Evolutionary conservation across 1,284 basidiomycete species (phyloP), one percentile per base, ranked within the genome.

Genomic region (Moesziomyces globuligerus): DNA sequence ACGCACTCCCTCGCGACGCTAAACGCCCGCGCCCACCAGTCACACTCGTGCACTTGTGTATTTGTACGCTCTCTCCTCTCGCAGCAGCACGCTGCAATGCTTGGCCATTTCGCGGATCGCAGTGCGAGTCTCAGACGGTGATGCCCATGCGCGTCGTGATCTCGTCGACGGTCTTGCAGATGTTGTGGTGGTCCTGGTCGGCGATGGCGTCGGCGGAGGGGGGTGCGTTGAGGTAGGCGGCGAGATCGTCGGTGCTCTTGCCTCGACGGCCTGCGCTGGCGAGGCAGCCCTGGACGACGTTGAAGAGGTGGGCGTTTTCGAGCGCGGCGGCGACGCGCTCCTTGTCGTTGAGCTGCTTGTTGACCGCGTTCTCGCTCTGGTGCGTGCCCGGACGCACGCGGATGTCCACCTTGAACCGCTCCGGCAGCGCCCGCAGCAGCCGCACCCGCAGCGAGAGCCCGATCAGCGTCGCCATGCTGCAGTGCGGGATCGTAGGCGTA

Each of bases 291-390:
- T 97, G 93, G 3, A 98, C 89, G 0, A 94, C 92, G 54, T 90
- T 90, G 4, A 97, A 83, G 6, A 98, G 86, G 39, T 91, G 88
- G 10, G 88, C 87, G 83, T 98, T 98, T 83, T 98, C 95, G 34
- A 98, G 86, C 0, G 95, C 96, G 9, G 96, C 96, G 23, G 94
- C 94, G 0, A 98, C 96, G 45, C 95, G 87, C 84, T 99, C 95
- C 84, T 99, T 98, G 85, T 99, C 95, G 80, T 98, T 98, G 43
- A 99, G 86, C 81, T 98, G 95, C 83, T 98, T 98, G 85, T 98
- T 99, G 29, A 98, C 94, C 48, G 93, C 90, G 67, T 90, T 87
- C 81, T 97, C 95, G 79, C 91, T 93, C 83, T 97, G 92, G 85
- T 99, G 96, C 0, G 93, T 95, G 4, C 95, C 95, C 34, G 91